phyloP scores from a whole-genome alignment of 2,329 filamentous ascomycete genomes.

The Colletotrichum orbiculare region DNA sequence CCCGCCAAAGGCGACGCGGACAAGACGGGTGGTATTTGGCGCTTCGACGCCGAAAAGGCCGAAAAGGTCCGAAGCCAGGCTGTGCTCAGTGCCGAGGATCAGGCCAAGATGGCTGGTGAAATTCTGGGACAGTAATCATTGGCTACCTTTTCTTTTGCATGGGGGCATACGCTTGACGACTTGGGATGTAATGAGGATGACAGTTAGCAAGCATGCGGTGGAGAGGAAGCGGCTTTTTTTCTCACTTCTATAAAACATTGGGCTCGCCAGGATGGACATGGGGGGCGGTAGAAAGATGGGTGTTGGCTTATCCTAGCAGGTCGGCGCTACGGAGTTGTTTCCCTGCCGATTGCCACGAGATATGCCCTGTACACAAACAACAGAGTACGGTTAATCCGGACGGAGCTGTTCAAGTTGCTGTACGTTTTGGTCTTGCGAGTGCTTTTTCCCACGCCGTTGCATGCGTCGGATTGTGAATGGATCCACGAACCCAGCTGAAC shows the following conservation, averaged over 20 bases:
- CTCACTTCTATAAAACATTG: background rate
- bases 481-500: too few relatives aligned
- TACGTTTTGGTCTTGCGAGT: too few relatives aligned
- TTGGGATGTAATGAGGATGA: background rate
- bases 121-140: slow-evolving; percentile 46
- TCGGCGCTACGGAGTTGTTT: slow-evolving; percentile 26
- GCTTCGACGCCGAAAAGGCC: slow-evolving; percentile 64
- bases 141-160: background rate
- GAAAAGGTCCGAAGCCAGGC: slow-evolving; percentile 73
- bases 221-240: too few relatives aligned
- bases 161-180: too few relatives aligned
- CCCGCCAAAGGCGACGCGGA: slow-evolving; percentile 64
- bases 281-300: too few relatives aligned
- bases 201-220: too few relatives aligned
- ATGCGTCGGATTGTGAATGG: too few relatives aligned
- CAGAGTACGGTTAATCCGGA: too few relatives aligned
- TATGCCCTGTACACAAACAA: too few relatives aligned
- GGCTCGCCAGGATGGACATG: background rate
- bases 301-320: slow-evolving; percentile 11
- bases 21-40: slow-evolving; percentile 71
- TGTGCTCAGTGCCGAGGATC: slow-evolving; percentile 59
- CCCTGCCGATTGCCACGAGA: too few relatives aligned
- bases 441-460: too few relatives aligned
- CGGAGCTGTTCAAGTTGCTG: too few relatives aligned
- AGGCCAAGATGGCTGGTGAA: slow-evolving; percentile 59